Evolutionary conservation across 768 basidiomycete species (phyloP), one percentile per base, ranked within the genome.

Genomic region (Rhodotorula paludigena): DNA sequence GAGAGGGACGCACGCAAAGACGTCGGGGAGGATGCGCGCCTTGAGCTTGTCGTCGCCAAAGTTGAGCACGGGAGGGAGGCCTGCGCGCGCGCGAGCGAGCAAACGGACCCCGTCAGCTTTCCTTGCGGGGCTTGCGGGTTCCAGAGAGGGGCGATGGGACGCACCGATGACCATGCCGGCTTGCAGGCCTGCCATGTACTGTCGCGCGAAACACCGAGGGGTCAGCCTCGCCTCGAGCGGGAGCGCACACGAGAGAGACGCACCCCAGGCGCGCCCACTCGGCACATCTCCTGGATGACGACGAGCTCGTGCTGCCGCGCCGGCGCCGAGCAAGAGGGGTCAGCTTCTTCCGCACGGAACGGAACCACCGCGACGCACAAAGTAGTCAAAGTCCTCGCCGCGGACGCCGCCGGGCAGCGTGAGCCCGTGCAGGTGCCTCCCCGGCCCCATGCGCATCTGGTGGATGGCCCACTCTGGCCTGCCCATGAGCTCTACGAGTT

Each of bases 361-460:
- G 32, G 18, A 51, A 2, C 12, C n/a, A 3, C 3, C 1, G 47
- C 11, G 20, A 12, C 52, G 23, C 52, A 53, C 52, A 82, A 93
- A 92, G 74, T 88, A 90, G 77, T 92, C 88, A 74, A 89, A 93
- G 78, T 92, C 87, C 76, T 90, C 88, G 2, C 88, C 85, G 47
- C 83, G 83, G 48, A 87, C 74, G 7, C 88, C 91, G 58, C 82
- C 83, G 82, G 90, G 85, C 12, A 94, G 80, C 18, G 79, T 82
- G 33, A 82, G 81, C 3, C 93, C 92, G 77, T 89, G 82, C 45
- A 93, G 79, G 74, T 93, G 91, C 73, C 86, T 88, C 33, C 91
- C 91, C 0, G 93, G 92, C 23, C 93, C 93, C 80, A 93, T 82
- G 30, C 89, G 83, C 90, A 96, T 94, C 21, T 90, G 89, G 76